Evolutionary conservation across 2,329 filamentous ascomycete species (phyloP).

Genomic region (Xylaria polymorpha): DNA sequence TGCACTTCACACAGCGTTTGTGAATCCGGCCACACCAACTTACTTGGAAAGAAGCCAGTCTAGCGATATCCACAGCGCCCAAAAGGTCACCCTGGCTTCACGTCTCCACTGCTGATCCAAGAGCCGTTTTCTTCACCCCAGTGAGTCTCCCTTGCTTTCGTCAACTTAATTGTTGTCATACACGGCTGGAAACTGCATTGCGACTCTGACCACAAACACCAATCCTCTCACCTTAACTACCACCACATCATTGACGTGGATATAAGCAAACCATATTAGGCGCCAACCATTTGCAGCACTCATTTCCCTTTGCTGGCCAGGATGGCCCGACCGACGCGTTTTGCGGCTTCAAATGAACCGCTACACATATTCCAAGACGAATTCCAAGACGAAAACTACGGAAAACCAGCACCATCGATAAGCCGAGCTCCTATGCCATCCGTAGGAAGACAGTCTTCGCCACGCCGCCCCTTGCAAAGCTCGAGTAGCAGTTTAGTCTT

Average conservation of each 20-base stretch:
- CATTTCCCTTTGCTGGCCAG: slow-evolving; percentile 51
- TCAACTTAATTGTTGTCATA: slow-evolving; percentile 41
- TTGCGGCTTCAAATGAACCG: slow-evolving; percentile 59
- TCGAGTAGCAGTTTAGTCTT: slow-evolving; percentile 73
- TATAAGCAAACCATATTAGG: neutral
- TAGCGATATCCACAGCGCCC: slow-evolving; percentile 43
- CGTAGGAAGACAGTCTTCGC: slow-evolving; percentile 55
- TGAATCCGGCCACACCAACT: slow-evolving; percentile 19
- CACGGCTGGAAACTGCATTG: slow-evolving; percentile 33
- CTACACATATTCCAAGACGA: slow-evolving; percentile 64
- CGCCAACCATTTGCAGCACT: slow-evolving; percentile 6
- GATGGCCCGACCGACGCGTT: slow-evolving; percentile 66
- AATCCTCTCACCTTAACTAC: slow-evolving; percentile 18
- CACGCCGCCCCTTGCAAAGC: slow-evolving; percentile 60
- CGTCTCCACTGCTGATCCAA: slow-evolving; percentile 52
- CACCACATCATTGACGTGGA: slow-evolving; percentile 24
- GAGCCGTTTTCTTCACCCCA: slow-evolving; percentile 38
- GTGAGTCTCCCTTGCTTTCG: slow-evolving; percentile 45
- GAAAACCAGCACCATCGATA: slow-evolving; percentile 60
- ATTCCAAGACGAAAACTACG: slow-evolving; percentile 55
- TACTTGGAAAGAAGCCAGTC: slow-evolving; percentile 23
- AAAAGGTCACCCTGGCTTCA: slow-evolving; percentile 48
- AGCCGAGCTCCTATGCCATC: slow-evolving; percentile 69
- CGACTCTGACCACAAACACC: slow-evolving; percentile 25
- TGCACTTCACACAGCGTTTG: slow-evolving; percentile 14